Evolutionary conservation across 139 green algal species (phyloP), one percentile per base, ranked within the genome.

Genomic region (Chlorella sp.): DNA sequence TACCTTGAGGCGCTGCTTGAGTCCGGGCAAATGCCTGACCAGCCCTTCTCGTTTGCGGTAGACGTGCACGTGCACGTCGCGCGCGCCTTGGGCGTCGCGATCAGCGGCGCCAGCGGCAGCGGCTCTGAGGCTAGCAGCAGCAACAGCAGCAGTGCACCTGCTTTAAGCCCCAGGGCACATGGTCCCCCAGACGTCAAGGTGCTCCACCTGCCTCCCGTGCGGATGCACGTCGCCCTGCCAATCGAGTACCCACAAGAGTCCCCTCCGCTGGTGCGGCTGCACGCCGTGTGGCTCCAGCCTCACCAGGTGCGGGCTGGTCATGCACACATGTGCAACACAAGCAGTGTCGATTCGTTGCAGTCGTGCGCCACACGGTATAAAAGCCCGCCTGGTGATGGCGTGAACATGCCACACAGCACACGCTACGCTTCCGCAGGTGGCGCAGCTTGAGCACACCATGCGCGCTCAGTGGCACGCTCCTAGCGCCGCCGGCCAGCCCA

Each of bases 211-310:
- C 17, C 42, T 10, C 42, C 42, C 42, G 10, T 55, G 42, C 10
- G 10, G 10, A 55, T 55, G 42, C 42, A 55, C 42, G 10, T 55
- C 10, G 17, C 42, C 42, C 17, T 55, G 42, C 42, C 42, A 55
- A 10, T 17, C 42, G 42, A 17, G 10, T 90, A 90, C 62, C 85
- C 85, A 3, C 77, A 70, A 3, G 17, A 27, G 3, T 27, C 31
- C 0, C 71, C 81, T 0, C 85, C 85, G 0, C 3, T 24, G 0
- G 60, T 50, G 27, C 36, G 29, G 26, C 51, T 89, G 17, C 65
- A 69, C 1, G 84, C 79, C 17, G 34, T 74, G 24, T 91, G 86
- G 86, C 72, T 91, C 4, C 67, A 61, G 2, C 2, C 22, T 1
- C 6, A 22, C 14, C 65, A 80, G n/a, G n/a, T n/a, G n/a, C n/a